These are phyloP conservation scores for Toxoplasma gondii DNA, from an alignment of 169 alveolate genomes.

Conservation along the genomic window DNA sequence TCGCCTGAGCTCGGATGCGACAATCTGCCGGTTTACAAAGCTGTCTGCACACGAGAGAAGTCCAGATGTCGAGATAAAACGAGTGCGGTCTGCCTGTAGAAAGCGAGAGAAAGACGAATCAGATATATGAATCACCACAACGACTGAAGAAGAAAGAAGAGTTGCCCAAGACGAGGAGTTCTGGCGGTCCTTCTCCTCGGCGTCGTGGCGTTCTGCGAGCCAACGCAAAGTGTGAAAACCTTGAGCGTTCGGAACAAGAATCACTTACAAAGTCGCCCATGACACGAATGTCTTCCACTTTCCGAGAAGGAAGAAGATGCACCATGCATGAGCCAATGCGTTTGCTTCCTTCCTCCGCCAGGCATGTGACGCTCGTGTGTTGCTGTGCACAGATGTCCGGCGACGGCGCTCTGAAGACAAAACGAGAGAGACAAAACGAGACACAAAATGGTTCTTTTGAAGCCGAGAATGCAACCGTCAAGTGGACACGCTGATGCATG, in stretches of 20 bases:
- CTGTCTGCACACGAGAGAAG: too few species aligned
- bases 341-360: neutral
- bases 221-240: too few species aligned
- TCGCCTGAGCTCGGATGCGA: too few species aligned
- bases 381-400: neutral
- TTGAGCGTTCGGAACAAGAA: neutral
- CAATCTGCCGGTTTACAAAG: too few species aligned
- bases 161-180: too few species aligned
- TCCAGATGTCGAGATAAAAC: too few species aligned
- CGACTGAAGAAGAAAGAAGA: too few species aligned
- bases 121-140: neutral
- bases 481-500: neutral
- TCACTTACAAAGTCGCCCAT: conserved; percentile 29
- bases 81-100: neutral
- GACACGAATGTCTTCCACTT: conserved; percentile 32
- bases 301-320: neutral
- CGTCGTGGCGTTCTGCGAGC: too few species aligned
- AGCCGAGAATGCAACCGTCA: too few species aligned
- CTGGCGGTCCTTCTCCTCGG: too few species aligned
- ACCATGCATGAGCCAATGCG: conserved; percentile 11
- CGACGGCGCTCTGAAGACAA: neutral
- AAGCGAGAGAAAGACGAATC: neutral
- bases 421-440: neutral
- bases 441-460: neutral
- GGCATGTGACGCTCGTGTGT: neutral